These are phyloP conservation scores for Eucalyptus viminalis DNA, from an alignment of 345 rosid species.

Conservation along the genomic window DNA sequence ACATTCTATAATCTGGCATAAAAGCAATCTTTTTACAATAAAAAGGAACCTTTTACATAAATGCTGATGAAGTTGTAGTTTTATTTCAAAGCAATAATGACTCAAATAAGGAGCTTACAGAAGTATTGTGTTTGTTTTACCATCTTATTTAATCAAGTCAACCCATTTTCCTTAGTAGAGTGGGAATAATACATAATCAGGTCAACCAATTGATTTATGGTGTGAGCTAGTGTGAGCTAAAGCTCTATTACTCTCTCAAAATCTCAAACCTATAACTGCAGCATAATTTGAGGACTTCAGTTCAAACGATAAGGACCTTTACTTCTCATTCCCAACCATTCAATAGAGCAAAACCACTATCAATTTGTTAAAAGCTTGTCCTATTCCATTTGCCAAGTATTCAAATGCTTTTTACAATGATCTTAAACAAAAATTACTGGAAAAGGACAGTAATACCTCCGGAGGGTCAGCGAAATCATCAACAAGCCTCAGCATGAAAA, in stretches of 20 bases:
- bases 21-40: neutral
- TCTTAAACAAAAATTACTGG: neutral
- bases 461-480: constrained; percentile 14
- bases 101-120: neutral
- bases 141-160: neutral
- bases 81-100: neutral
- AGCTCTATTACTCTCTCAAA: neutral
- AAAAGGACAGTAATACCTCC: constrained; percentile 14
- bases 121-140: neutral
- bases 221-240: neutral
- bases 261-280: neutral
- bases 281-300: neutral
- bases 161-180: neutral
- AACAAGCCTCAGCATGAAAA: constrained; percentile 21
- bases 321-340: neutral
- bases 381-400: neutral
- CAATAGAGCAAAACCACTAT: neutral
- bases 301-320: neutral
- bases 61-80: neutral
- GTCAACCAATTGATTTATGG: neutral
- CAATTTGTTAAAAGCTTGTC: neutral
- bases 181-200: neutral
- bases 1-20: neutral
- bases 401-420: neutral
- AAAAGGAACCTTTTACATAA: neutral